Base-by-base conservation (phyloP, 208 protist genomes). In the Crithidia expoeki region DNA sequence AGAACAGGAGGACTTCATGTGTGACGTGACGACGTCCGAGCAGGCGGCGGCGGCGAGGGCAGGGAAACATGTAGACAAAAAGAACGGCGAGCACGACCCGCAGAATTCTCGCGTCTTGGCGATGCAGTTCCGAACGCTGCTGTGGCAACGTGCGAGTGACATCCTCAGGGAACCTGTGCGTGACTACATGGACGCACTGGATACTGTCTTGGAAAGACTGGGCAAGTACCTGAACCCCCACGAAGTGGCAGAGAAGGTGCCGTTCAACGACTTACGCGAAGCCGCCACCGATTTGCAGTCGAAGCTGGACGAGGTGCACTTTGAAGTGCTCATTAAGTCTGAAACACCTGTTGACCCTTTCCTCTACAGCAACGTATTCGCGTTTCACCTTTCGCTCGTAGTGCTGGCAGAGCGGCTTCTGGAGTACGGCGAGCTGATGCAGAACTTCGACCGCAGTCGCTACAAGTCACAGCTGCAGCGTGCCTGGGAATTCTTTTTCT, bases 401-500 rank as follows among this genome's bases (percentile, higher is more conserved):
- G 68, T 79, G n/a, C 81, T 93, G 30, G 79, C 79, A 4, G 67
- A 72, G 16, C 79, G 85, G 11, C 23, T 93, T 6, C 55, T 76
- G n/a, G 64, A 80, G 64, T 76, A 84, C 32, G 81, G 76, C 42
- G 63, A 76, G 21, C 14, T 25, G 27, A 76, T 76, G 60, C 63
- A 56, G 16, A 75, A 89, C 68, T 88, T 90, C 63, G 84, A 93
- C 55, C 68, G 53, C 10, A 76, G 57, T 38, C 82, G 75, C 34
- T 93, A 89, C 69, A 80, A 75, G 25, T 80, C 74, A 12, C 44
- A 72, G 27, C 69, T 40, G 57, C 76, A 62, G 23, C 76, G 81
- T n/a, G 53, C 78, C 1, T 66, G 71, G 27, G 60, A 89, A n/a
- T 93, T 93, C 56, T 79, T 88, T 52, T 75, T 93, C 44, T 63